Percentiles rank a stretch among this genome's conserved stretches.
Conservation (phyloP, 352 stramenopile species). For the Thalassiosira hispida region DNA sequence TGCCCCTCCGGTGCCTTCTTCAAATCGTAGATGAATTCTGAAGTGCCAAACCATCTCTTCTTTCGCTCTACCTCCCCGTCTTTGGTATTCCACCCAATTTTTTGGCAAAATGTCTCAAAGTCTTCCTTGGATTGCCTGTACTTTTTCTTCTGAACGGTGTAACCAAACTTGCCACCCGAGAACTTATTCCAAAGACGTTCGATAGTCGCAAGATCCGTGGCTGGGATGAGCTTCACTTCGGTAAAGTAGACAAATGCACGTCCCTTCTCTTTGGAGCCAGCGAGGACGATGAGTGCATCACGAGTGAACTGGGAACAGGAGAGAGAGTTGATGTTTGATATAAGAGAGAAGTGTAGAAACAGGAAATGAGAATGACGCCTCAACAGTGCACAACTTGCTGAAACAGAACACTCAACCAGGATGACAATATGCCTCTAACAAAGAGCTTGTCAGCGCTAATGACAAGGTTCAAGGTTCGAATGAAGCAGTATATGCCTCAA, state of each 20-base stretch:
- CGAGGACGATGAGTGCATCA: conserved; percentile 87
- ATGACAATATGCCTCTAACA: no score
- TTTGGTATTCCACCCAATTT: conserved; percentile 88
- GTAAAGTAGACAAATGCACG: conserved; percentile 90
- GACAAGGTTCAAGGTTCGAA: no score
- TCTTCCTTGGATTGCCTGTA: conserved; percentile 81
- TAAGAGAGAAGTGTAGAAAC: conserved; percentile 11
- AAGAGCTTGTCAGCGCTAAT: no score
- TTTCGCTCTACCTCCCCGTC: conserved; percentile 86
- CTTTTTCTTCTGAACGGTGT: conserved; percentile 88
- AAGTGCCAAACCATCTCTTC: conserved; percentile 89
- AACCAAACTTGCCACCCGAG: conserved; percentile 88
- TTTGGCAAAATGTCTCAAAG: conserved; percentile 89
- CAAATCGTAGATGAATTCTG: conserved; percentile 90
- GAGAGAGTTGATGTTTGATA: no score
- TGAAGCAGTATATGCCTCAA: no score
- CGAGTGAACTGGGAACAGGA: conserved; percentile 83
- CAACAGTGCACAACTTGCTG: no score
- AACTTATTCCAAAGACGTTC: conserved; percentile 89
- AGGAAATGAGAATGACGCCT: no score
- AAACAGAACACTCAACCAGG: no score
- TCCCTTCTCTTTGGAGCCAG: conserved; percentile 83
- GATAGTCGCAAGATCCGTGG: conserved; percentile 87
- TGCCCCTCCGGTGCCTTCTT: conserved; percentile 88
- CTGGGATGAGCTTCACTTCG: conserved; percentile 87